Evolutionary conservation across 179 eudicot species (phyloP).

Genomic region (Sideroxylon spinosum): DNA sequence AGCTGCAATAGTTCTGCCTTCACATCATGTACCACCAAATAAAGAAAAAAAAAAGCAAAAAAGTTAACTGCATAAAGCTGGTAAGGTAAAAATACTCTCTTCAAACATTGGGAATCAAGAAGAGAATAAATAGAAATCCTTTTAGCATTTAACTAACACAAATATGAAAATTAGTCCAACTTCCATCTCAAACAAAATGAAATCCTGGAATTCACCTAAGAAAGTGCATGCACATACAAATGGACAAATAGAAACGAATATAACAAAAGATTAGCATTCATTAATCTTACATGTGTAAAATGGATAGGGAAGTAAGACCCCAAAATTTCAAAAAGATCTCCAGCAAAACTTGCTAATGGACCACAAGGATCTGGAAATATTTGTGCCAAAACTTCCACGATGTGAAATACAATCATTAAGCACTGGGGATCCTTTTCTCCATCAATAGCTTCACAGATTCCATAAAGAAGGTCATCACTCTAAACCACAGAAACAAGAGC

Average conservation of each 20-base stretch:
- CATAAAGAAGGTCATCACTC: conserved; percentile 73
- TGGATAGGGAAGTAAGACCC: conserved; percentile 90
- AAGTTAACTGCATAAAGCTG: background rate
- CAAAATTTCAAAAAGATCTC: conserved; percentile 70
- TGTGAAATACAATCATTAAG: conserved; percentile 58
- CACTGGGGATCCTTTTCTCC: conserved; percentile 93
- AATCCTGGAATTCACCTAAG: background rate
- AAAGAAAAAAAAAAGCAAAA: background rate
- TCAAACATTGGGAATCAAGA: background rate
- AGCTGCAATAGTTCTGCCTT: background rate
- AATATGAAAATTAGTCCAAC: background rate
- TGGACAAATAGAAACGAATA: background rate
- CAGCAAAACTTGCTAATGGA: conserved; percentile 64
- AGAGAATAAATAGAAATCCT: background rate
- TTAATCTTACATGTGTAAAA: conserved; percentile 74
- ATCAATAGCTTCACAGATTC: conserved; percentile 81
- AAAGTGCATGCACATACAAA: background rate
- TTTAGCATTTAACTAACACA: background rate
- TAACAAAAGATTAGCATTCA: background rate
- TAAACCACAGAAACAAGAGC: conserved; percentile 22
- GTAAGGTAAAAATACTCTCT: background rate
- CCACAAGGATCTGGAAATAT: conserved; percentile 58
- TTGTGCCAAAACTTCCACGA: conserved; percentile 57
- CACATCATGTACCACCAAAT: background rate
- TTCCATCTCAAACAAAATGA: background rate